Base-by-base conservation (phyloP, 2,329 filamentous ascomycete species). In the Hypoxylon rubiginosum region DNA sequence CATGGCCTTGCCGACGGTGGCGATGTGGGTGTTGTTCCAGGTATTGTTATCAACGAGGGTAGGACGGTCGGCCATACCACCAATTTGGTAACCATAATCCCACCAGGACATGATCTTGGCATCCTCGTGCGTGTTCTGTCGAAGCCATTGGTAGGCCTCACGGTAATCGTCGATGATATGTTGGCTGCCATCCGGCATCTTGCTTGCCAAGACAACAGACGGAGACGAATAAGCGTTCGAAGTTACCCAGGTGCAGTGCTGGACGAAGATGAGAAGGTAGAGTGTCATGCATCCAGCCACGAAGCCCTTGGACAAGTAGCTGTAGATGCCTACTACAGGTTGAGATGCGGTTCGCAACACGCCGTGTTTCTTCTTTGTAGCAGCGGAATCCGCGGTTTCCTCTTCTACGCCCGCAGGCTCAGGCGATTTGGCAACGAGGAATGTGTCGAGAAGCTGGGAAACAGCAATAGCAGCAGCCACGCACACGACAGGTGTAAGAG, bases 41-140 rank as follows among this genome's bases (percentile, higher is more conserved):
- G 96, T 99, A 84, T 99, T 99, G 86, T 99, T 99, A 85, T 99
- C 96, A 34, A 99, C 96, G 34, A 99, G 86, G 0, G 96, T 99
- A 34, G 96, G 96, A 58, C 96, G 89, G 80, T 99, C 96, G 53
- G 96, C 96, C 96, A 99, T 99, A 72, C 96, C 96, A 83, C 96
- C 96, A 80, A 99, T 99, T 83, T 99, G 96, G 84, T 99, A 99
- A 71, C 96, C 96, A 76, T 99, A 99, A 79, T 99, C 96, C 96
- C 96, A 99, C 96, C 96, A 99, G 1, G 94, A 96, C 95, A 98
- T 98, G 78, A 99, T 92, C 87, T 98, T 99, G 77, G 97, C 94
- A 74, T 97, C 92, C 72, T 95, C 88, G 66, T 91, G 87, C 9
- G 97, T 99, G 84, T 99, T 99, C 81, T 99, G 96, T 69, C 96